Evolutionary conservation across 225 moss, liverwort and hornwort species (phyloP).

Genomic region (Sphagnum contortum): DNA sequence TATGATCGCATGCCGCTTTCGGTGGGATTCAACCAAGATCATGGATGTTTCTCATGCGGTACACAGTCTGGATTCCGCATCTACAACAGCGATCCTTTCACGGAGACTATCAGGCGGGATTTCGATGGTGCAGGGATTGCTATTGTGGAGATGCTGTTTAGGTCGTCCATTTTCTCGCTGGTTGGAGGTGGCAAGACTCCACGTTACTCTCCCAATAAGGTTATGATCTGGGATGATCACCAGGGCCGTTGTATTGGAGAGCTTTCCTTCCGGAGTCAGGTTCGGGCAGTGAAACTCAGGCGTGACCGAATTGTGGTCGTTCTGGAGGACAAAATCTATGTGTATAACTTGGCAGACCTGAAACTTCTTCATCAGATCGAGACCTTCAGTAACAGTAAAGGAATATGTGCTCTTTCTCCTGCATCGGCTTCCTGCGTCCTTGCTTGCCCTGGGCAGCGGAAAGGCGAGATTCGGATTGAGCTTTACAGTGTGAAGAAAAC

Average conservation of each 20-base stretch:
- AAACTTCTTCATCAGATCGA: slow-evolving; percentile 72
- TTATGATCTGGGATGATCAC: slow-evolving; percentile 91
- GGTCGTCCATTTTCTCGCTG: slow-evolving; percentile 73
- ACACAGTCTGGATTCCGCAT: slow-evolving; percentile 62
- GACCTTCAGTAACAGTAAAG: slow-evolving; percentile 63
- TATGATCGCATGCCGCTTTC: slow-evolving; percentile 37
- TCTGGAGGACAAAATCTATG: slow-evolving; percentile 70
- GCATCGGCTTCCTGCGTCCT: slow-evolving; percentile 59
- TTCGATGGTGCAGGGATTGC: slow-evolving; percentile 46
- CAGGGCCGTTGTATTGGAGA: slow-evolving; percentile 74
- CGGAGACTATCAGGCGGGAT: slow-evolving; percentile 57
- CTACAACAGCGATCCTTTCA: slow-evolving; percentile 60
- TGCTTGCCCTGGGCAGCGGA: slow-evolving; percentile 73
- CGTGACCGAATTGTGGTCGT: slow-evolving; percentile 67
- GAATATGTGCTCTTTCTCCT: slow-evolving; percentile 63
- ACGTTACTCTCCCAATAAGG: slow-evolving; percentile 67
- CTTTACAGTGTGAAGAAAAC: slow-evolving; percentile 63
- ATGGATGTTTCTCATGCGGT: slow-evolving; percentile 66
- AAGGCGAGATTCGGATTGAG: slow-evolving; percentile 69
- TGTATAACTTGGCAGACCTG: slow-evolving; percentile 75
- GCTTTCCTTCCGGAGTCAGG: slow-evolving; percentile 67
- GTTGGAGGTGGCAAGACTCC: slow-evolving; percentile 77
- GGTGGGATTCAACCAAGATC: slow-evolving; percentile 57
- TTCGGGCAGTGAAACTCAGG: slow-evolving; percentile 63
- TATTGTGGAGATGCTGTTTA: slow-evolving; percentile 66